phyloP scores from a whole-genome alignment of 1,139 yeast genomes.

The Geotrichum restrictum region DNA sequence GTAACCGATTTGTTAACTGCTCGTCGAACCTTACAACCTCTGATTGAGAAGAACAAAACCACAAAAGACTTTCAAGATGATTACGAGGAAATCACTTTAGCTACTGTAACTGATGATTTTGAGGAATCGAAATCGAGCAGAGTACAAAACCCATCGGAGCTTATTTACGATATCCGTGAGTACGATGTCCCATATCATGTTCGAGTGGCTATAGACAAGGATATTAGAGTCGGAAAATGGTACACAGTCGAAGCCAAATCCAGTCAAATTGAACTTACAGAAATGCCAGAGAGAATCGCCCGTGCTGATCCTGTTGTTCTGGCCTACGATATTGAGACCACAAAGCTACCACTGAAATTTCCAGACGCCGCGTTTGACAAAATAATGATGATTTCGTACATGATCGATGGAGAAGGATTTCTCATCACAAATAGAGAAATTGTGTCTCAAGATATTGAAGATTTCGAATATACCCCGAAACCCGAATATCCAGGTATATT shows the following conservation, averaged over 20 bases:
- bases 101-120: slow-evolving; percentile 26
- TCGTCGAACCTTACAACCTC: slow-evolving; percentile 63
- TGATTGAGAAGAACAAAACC: slow-evolving; percentile 62
- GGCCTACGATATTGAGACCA: slow-evolving; percentile 97
- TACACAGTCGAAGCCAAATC: slow-evolving; percentile 69
- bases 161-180: slow-evolving; percentile 78
- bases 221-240: slow-evolving; percentile 94
- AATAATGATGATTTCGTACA: slow-evolving; percentile 97
- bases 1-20: slow-evolving; percentile 71
- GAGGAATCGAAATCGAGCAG: slow-evolving; percentile 26
- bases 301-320: slow-evolving; percentile 97
- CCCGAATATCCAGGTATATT: slow-evolving; percentile 93
- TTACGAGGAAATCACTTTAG: slow-evolving; percentile 53
- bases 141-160: slow-evolving; percentile 54
- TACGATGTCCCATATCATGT: slow-evolving; percentile 97
- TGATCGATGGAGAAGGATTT: slow-evolving; percentile 97
- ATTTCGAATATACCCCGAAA: slow-evolving; percentile 95
- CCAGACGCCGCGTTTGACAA: slow-evolving; percentile 93
- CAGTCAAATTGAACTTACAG: slow-evolving; percentile 54
- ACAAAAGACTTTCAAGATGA: slow-evolving; percentile 66
- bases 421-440: slow-evolving; percentile 91
- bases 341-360: slow-evolving; percentile 91
- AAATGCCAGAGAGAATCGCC: slow-evolving; percentile 71
- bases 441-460: slow-evolving; percentile 90
- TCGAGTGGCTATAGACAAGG: slow-evolving; percentile 82